Evolutionary conservation across 805 yeast species (phyloP).

Genomic region (Sugiyamaella floridensis): DNA sequence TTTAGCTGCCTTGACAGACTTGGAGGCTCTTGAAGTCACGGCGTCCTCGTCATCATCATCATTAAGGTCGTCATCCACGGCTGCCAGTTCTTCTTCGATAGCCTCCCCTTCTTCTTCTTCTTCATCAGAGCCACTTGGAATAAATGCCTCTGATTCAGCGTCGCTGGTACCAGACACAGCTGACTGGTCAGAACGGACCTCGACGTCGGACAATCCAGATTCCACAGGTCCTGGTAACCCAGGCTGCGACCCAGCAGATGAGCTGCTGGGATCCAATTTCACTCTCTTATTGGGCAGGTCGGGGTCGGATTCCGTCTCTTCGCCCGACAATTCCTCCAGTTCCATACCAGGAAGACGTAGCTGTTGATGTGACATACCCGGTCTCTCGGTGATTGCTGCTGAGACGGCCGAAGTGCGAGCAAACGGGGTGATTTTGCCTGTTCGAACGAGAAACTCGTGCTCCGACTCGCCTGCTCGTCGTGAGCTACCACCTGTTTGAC

Average conservation of each 20-base stretch:
- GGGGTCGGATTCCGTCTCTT: slow-evolving; percentile 10
- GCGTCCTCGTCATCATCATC: slow-evolving; percentile 21
- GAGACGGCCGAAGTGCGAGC: slow-evolving; percentile 43
- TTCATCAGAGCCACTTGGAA: background rate
- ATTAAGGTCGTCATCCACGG: slow-evolving; percentile 22
- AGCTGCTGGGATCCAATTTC: background rate
- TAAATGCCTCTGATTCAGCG: background rate
- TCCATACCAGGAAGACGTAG: slow-evolving; percentile 47
- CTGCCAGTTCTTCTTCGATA: slow-evolving; percentile 25
- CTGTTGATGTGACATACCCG: slow-evolving; percentile 36
- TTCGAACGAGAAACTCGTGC: slow-evolving; percentile 72
- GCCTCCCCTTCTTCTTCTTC: slow-evolving; percentile 5
- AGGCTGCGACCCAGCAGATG: no score
- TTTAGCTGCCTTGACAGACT: background rate
- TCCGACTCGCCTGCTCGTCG: slow-evolving; percentile 67
- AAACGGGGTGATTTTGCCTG: slow-evolving; percentile 92
- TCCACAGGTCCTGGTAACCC: background rate
- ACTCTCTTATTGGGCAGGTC: background rate
- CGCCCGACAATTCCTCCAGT: slow-evolving; percentile 15
- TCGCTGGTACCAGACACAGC: background rate
- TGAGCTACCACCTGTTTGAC: slow-evolving; percentile 11
- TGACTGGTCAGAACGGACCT: slow-evolving; percentile 3
- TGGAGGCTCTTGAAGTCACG: slow-evolving; percentile 7
- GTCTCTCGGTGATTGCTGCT: slow-evolving; percentile 1
- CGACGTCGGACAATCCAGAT: background rate